Conservation (phyloP, 176 grass and related monocot genomes). For the Eleusine indica region DNA sequence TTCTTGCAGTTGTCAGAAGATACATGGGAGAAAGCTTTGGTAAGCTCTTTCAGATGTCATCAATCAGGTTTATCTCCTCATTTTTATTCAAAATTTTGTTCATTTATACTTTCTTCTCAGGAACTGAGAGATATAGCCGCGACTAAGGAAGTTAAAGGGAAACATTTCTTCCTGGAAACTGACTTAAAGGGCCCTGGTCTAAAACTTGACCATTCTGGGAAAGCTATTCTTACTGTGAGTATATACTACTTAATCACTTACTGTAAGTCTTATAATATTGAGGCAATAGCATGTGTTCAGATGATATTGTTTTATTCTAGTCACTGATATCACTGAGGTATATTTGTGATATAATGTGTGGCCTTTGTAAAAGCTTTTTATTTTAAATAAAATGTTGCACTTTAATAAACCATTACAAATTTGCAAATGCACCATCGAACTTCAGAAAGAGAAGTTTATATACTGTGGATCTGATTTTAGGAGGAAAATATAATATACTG, state of each 20-base stretch:
- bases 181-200: slow-evolving; percentile 92
- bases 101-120: slow-evolving; percentile 48
- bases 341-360: slow-evolving; percentile 6
- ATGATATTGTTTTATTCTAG: neutral
- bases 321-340: slow-evolving; percentile 24
- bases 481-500: neutral
- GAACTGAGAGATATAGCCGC: slow-evolving; percentile 76
- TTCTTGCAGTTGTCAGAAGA: slow-evolving; percentile 77
- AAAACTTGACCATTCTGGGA: slow-evolving; percentile 92
- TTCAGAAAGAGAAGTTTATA: neutral
- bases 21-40: slow-evolving; percentile 78
- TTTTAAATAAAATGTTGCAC: slow-evolving; percentile 15
- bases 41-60: slow-evolving; percentile 51
- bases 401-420: slow-evolving; percentile 16
- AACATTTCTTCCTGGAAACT: slow-evolving; percentile 91
- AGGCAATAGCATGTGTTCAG: neutral
- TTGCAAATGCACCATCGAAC: neutral
- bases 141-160: slow-evolving; percentile 70
- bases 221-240: slow-evolving; percentile 92
- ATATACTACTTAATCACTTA: slow-evolving; percentile 20
- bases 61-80: slow-evolving; percentile 29
- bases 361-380: slow-evolving; percentile 8
- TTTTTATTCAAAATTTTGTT: neutral
- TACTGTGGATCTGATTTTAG: neutral
- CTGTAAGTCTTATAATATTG: neutral